Conservation (phyloP, 2,329 filamentous ascomycete species). For the Sporothrix phasma region DNA sequence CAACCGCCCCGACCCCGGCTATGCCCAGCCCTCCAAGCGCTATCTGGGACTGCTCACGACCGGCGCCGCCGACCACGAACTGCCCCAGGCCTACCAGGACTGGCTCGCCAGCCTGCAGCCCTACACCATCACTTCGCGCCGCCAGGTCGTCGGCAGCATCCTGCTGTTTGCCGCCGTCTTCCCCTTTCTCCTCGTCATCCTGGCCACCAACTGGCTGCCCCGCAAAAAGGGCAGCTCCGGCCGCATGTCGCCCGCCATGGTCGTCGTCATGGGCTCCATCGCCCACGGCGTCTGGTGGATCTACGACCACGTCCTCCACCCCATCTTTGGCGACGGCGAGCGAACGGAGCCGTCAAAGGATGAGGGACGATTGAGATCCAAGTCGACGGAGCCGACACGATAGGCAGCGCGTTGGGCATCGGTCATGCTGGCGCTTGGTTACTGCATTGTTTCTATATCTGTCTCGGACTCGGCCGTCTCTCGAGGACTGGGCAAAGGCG, state of each 20-base stretch:
- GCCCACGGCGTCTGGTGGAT: constrained; percentile 40
- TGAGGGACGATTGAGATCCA: background rate
- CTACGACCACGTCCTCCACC: constrained; percentile 41
- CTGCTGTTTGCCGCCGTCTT: constrained; percentile 46
- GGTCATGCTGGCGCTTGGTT: too few species aligned
- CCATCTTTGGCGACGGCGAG: constrained; percentile 79
- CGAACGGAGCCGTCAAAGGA: constrained; percentile 32
- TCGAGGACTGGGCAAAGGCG: too few species aligned
- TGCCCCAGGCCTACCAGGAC: constrained; percentile 66
- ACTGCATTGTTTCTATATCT: too few species aligned
- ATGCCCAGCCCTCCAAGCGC: constrained; percentile 72
- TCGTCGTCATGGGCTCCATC: constrained; percentile 37
- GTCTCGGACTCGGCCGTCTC: too few species aligned
- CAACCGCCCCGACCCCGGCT: constrained; percentile 54
- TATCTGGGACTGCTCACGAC: constrained; percentile 73
- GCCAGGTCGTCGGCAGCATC: constrained; percentile 55
- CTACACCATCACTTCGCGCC: constrained; percentile 57
- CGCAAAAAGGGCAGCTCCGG: constrained; percentile 43
- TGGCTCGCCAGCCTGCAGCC: constrained; percentile 61
- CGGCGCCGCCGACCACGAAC: constrained; percentile 68
- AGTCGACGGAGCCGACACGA: too few species aligned
- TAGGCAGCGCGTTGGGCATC: too few species aligned
- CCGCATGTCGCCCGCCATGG: constrained; percentile 55
- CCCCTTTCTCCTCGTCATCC: constrained; percentile 42
- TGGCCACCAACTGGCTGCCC: background rate